Conservation (phyloP, 192 early-diverging fungal species). For the Oehlia diaphana region DNA sequence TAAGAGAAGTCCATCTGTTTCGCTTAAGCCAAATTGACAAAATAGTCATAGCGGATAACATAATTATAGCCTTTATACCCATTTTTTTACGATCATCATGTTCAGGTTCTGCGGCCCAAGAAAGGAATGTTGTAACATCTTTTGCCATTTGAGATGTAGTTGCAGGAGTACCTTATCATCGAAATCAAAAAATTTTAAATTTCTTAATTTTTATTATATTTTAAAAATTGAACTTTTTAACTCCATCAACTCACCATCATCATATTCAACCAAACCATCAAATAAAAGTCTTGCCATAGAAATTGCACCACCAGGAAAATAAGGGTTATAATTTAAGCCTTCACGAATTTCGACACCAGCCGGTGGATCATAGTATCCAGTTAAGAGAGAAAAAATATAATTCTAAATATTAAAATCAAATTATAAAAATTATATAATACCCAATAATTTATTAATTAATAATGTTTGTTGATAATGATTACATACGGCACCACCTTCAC, state of each 20-base stretch:
- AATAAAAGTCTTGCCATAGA: constrained; percentile 92
- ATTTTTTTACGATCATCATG: constrained; percentile 96
- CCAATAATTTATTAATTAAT: not conserved
- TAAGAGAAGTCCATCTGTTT: constrained; percentile 89
- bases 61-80: constrained; percentile 83
- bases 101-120: constrained; percentile 97
- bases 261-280: constrained; percentile 94
- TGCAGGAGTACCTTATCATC: constrained; percentile 71
- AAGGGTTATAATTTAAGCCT: constrained; percentile 98
- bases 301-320: constrained; percentile 98
- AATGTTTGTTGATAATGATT: not conserved
- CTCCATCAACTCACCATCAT: constrained; percentile 62
- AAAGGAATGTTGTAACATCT: constrained; percentile 92
- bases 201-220: not conserved
- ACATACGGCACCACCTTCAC: constrained; percentile 86
- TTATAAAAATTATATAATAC: constrained; percentile 9
- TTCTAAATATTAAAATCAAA: constrained; percentile 50
- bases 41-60: constrained; percentile 69
- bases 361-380: constrained; percentile 93
- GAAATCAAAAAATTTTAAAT: not conserved
- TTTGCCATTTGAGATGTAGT: constrained; percentile 96
- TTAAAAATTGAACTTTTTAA: not conserved
- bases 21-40: constrained; percentile 90
- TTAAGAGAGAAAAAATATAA: constrained; percentile 94
- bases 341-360: constrained; percentile 91